Conservation (phyloP, 306 rosid species). For the Trifolium pratense region DNA sequence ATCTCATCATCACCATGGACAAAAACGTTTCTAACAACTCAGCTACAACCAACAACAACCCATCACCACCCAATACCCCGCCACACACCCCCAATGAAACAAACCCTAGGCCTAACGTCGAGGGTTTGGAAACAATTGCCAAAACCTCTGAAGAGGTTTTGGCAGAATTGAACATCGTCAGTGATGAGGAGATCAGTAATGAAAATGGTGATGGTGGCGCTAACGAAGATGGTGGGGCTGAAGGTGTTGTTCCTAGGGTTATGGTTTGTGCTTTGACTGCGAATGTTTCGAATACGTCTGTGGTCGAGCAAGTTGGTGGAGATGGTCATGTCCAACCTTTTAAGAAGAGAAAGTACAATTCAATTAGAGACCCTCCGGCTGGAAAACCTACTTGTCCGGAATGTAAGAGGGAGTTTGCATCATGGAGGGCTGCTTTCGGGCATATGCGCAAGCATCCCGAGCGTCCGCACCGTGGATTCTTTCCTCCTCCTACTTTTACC, state of each 20-base stretch:
- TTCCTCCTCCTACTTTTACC: slow-evolving; percentile 38
- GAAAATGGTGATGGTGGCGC: not conserved
- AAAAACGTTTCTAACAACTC: not conserved
- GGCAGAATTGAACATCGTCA: not conserved
- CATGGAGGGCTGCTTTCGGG: slow-evolving; percentile 53
- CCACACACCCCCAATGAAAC: not conserved
- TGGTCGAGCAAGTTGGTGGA: not conserved
- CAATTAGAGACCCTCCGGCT: slow-evolving; percentile 33
- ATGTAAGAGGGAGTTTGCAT: slow-evolving; percentile 28
- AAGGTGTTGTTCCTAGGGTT: not conserved
- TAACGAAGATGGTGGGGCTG: not conserved
- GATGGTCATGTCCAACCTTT: too few relatives aligned
- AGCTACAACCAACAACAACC: not conserved
- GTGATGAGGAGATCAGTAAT: not conserved
- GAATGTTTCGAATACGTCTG: not conserved
- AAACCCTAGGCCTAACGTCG: too few relatives aligned
- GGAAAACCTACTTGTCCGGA: slow-evolving; percentile 40
- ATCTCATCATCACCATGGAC: not conserved
- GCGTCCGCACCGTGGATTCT: slow-evolving; percentile 42
- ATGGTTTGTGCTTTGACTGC: not conserved
- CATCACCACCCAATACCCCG: not conserved
- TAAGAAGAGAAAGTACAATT: not conserved
- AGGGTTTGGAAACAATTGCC: not conserved
- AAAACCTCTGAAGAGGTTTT: slow-evolving; percentile 27
- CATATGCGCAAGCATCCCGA: slow-evolving; percentile 53